phyloP scores from a whole-genome alignment of 768 basidiomycete genomes.

The Tylopilus rubrobrunneus region DNA sequence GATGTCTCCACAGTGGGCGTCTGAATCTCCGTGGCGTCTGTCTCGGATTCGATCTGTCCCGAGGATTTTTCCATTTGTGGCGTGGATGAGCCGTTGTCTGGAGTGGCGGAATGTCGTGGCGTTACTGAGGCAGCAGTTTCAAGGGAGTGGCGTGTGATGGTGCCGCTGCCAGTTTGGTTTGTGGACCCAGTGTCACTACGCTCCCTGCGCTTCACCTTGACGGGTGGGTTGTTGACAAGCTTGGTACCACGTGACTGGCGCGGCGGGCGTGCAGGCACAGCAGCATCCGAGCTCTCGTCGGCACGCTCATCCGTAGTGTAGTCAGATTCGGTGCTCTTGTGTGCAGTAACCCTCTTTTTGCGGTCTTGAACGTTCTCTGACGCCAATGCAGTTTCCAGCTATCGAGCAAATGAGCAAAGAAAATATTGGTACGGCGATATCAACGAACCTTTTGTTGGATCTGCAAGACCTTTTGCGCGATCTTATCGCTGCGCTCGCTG shows the following conservation, averaged over 20 bases:
- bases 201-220: conserved; percentile 40
- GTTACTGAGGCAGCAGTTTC: conserved; percentile 26
- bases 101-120: conserved; percentile 26
- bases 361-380: conserved; percentile 44
- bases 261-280: conserved; percentile 35
- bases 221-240: conserved; percentile 29
- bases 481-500: conserved; percentile 79
- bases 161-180: conserved; percentile 42
- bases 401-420: conserved; percentile 8
- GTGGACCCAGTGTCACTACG: conserved; percentile 67
- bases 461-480: conserved; percentile 81
- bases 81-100: conserved; percentile 24
- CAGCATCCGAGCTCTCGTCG: conserved; percentile 50
- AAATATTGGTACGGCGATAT: not conserved
- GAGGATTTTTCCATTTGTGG: conserved; percentile 33
- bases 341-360: conserved; percentile 27
- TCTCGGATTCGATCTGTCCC: conserved; percentile 40
- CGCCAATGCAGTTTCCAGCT: conserved; percentile 76
- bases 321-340: conserved; percentile 23
- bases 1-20: conserved; percentile 32
- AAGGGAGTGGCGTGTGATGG: conserved; percentile 21
- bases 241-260: conserved; percentile 38
- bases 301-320: conserved; percentile 48
- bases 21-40: conserved; percentile 17
- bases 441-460: conserved; percentile 83